Base-by-base conservation (phyloP, 208 protist genomes). In the Leishmania amazonensis region DNA sequence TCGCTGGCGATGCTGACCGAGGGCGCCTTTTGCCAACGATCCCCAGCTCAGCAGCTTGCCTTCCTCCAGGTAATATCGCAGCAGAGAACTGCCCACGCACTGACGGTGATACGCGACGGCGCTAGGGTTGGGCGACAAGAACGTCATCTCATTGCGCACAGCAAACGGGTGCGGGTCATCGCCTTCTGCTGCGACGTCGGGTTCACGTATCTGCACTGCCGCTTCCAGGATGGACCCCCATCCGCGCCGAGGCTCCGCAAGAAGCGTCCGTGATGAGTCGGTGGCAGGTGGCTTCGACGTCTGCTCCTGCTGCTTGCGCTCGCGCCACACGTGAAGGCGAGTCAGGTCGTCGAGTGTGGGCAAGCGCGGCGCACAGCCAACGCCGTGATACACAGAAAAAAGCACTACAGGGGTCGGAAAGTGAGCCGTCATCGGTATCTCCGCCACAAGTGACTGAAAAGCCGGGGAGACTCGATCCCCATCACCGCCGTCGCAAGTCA, bases 361-460 rank as follows among this genome's bases (percentile, higher is more conserved):
- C 24, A 95, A 38, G 40, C 79, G 83, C 9, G 91, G 81, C 42
- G 86, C 83, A 73, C 94, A 97, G 57, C 90, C 82, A 11, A 91
- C 78, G 28, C 94, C 94, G 86, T 91, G 86, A 49, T 87, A 85
- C 15, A 64, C 78, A 4, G 85, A 64, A 79, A 97, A 97, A 21
- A 81, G 54, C 38, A 90, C 49, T 2, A 96, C 86, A 15, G 94
- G 89, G 1, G 78, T 78, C 15, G 94, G 94, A 71, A 90, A 91
- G 81, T 96, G 91, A 2, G 90, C 85, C 57, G 82, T 75, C 24
- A 85, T 82, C 2, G 74, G 53, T 17, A 54, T 71, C 65, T 82
- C 82, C 9, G 65, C 78, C 1, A 21, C 78, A 31, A 58, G 81
- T 24, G 67, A 1, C 73, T 64, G 64, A n/a, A 78, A 31, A 19